Evolutionary conservation across 805 yeast genomes (phyloP).

Genomic region (Limtongozyma cylindracea): DNA sequence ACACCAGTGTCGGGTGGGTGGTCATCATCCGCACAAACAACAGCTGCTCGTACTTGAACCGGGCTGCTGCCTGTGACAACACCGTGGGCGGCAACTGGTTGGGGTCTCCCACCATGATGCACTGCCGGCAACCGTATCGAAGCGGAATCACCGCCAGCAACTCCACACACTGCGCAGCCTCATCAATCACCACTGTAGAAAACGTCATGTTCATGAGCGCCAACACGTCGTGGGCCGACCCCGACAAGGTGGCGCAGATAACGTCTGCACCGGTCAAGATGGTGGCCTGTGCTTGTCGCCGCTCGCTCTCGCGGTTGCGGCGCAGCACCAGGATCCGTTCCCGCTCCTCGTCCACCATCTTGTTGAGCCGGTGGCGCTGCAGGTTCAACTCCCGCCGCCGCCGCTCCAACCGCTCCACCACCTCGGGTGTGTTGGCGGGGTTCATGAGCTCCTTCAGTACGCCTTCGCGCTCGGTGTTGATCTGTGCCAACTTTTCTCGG

Average conservation of each 20-base stretch:
- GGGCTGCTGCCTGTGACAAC: conserved; percentile 67
- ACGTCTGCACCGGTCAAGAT: conserved; percentile 56
- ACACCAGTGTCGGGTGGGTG: conserved; percentile 28
- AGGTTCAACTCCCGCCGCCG: conserved; percentile 29
- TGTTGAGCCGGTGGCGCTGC: conserved; percentile 43
- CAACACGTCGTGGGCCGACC: conserved; percentile 77
- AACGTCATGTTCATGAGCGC: conserved; percentile 52
- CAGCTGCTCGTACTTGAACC: conserved; percentile 65
- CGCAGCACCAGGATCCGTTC: conserved; percentile 42
- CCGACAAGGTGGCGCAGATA: conserved; percentile 80
- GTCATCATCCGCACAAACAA: conserved; percentile 84
- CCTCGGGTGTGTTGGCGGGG: conserved; percentile 12
- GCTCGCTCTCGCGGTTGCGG: conserved; percentile 57
- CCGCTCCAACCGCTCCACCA: conserved; percentile 19
- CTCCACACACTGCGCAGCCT: conserved; percentile 95
- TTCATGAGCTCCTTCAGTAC: conserved; percentile 14
- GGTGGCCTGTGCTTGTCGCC: conserved; percentile 48
- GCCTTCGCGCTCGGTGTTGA: conserved; percentile 30
- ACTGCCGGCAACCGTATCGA: conserved; percentile 69
- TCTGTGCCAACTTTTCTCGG: conserved; percentile 21
- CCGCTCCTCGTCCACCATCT: conserved; percentile 52
- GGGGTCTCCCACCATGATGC: conserved; percentile 97
- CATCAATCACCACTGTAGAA: conserved; percentile 84
- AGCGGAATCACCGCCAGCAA: conserved; percentile 77
- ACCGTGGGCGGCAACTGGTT: conserved; percentile 96